Evolutionary conservation across 768 basidiomycete genomes (phyloP), one percentile per base, ranked within the genome.

Genomic region (Termitomyces sp.): DNA sequence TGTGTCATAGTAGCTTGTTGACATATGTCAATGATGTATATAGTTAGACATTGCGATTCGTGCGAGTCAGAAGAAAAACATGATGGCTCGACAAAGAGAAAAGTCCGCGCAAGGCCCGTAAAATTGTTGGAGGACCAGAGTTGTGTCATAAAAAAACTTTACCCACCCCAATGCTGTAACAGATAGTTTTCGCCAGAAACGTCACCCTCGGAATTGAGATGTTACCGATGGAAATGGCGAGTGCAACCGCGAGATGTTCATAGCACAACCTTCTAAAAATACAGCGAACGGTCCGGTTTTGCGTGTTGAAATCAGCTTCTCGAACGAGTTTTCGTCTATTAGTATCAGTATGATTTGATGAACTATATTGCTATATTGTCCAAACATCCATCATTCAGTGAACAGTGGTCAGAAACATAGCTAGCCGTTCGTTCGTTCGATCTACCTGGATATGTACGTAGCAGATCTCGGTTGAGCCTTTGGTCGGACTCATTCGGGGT

Each of bases 41-140:
- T 48, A 90, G 91, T 91, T 15, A 89, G 73, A 92, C 89, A 0
- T 76, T 94, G 90, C 86, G 8, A 91, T 93, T 54, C 81, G 86
- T 56, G 81, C 78, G 2, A 92, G 92, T 83, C 85, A 0, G 93
- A 94, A 69, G 89, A 94, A 94, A 72, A 80, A 81, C 48, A 91
- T 93, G 81, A 81, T 93, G 15, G 63, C 77, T 22, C 78, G 90
- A 52, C 81, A 85, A 52, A 76, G 9, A 81, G 81, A 66, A 74
- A 72, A 36, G 74, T 71, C 20, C 69, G 71, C 4, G 79, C 58
- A 85, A 82, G 65, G 67, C 81, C 55, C 82, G 83, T 7, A 82
- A 79, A 47, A 72, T 91, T 58, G 78, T 81, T 3, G 80, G 88
- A n/a, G 62, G 91, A 92, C 66, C 6, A 16, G 18, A 8, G 8